Evolutionary conservation across 306 rosid genomes (phyloP).

Genomic region (Quercus aquifolioides): DNA sequence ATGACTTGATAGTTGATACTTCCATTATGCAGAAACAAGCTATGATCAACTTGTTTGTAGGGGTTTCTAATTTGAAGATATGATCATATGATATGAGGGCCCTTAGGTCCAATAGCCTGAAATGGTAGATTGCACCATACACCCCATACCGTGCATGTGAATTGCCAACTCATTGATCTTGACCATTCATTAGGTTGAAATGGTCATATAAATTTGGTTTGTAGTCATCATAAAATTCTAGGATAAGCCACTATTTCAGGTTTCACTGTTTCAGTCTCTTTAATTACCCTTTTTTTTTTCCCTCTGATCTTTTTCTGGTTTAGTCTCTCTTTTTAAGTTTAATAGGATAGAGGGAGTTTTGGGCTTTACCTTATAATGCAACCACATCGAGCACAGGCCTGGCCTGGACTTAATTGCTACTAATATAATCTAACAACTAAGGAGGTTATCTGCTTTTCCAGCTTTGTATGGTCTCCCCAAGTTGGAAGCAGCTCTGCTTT

Average conservation of each 20-base stretch:
- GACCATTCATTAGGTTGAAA: constrained; percentile 36
- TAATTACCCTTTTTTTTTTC: neutral
- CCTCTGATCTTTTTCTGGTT: neutral
- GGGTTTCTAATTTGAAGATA: neutral
- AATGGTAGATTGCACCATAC: constrained; percentile 1
- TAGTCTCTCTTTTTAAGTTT: neutral
- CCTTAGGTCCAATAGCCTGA: neutral
- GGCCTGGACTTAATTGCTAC: no score
- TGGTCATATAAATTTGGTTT: constrained; percentile 15
- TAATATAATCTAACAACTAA: no score
- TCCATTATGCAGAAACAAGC: neutral
- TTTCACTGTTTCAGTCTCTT: neutral
- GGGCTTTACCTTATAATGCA: neutral
- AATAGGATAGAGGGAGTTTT: no score
- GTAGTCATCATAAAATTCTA: neutral
- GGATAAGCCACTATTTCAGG: neutral
- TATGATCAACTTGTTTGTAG: neutral
- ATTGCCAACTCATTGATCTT: constrained; percentile 44
- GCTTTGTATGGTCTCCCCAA: no score
- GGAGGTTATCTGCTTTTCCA: no score
- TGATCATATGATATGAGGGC: constrained; percentile 14
- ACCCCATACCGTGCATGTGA: constrained; percentile 39
- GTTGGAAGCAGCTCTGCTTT: no score
- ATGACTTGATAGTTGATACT: neutral
- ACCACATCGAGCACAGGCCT: no score